These are phyloP conservation scores for Fraxinus floribunda DNA, from an alignment of 305 asterid species.

Conservation along the genomic window DNA sequence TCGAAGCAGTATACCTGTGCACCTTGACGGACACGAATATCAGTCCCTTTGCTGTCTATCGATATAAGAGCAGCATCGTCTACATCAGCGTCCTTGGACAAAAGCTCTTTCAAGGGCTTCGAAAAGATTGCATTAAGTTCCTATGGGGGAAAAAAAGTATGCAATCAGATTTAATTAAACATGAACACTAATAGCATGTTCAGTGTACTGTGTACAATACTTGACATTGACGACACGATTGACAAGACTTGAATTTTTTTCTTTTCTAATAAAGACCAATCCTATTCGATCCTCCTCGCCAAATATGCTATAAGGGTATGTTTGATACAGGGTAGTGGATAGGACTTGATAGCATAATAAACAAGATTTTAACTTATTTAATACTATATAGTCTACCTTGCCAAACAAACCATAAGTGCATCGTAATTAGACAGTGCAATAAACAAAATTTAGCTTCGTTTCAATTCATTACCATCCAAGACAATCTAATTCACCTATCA, in stretches of 20 bases:
- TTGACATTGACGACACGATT: neutral
- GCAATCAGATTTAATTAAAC: neutral
- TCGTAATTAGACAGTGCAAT: neutral
- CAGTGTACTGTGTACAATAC: neutral
- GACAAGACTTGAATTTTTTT: neutral
- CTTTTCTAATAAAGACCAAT: neutral
- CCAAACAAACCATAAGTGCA: neutral
- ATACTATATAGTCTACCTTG: neutral
- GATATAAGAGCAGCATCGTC: conserved; percentile 97
- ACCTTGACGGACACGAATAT: conserved; percentile 91
- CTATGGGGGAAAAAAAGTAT: conserved; percentile 24
- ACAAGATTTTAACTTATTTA: neutral
- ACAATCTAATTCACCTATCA: neutral
- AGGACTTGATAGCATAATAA: neutral
- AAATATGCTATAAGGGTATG: neutral
- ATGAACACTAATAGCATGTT: neutral
- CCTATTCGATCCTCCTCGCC: neutral
- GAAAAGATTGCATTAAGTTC: conserved; percentile 83
- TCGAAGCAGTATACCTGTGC: conserved; percentile 56
- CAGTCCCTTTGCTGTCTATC: conserved; percentile 85
- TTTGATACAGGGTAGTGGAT: neutral
- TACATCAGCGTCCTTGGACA: conserved; percentile 74
- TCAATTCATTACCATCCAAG: neutral
- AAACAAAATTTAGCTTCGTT: neutral
- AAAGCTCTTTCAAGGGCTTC: conserved; percentile 76